phyloP scores from a whole-genome alignment of 306 rosid genomes.

The Astragalus glycyphyllos region DNA sequence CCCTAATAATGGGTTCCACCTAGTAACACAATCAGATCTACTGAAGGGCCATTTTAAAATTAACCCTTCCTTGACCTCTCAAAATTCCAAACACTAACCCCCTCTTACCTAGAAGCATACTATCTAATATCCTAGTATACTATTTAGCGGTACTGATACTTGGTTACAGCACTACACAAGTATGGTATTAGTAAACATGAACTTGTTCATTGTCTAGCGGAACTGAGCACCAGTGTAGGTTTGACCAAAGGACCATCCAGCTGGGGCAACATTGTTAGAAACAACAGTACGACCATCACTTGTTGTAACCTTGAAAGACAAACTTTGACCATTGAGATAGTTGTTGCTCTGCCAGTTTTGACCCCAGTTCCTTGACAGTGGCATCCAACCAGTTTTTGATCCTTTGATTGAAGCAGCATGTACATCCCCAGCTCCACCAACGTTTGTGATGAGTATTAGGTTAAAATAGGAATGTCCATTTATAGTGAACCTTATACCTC shows the following conservation, averaged over 20 bases:
- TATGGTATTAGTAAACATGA: not conserved
- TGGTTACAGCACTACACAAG: slow-evolving; percentile 1
- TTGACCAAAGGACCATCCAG: slow-evolving; percentile 93
- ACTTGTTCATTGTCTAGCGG: slow-evolving; percentile 46
- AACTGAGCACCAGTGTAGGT: slow-evolving; percentile 86
- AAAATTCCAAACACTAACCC: slow-evolving; percentile 48
- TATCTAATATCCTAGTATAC: slow-evolving; percentile 80
- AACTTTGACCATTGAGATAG: slow-evolving; percentile 83
- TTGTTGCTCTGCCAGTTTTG: slow-evolving; percentile 97
- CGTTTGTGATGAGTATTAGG: slow-evolving; percentile 87
- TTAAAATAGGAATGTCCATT: slow-evolving; percentile 97
- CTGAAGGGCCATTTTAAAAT: slow-evolving; percentile 68
- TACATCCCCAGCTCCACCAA: slow-evolving; percentile 97
- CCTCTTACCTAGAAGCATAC: slow-evolving; percentile 55
- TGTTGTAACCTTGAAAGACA: slow-evolving; percentile 87
- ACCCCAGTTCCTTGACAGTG: slow-evolving; percentile 97
- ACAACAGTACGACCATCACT: slow-evolving; percentile 78
- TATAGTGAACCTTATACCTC: slow-evolving; percentile 89
- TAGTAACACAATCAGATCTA: slow-evolving; percentile 28
- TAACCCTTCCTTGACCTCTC: slow-evolving; percentile 55
- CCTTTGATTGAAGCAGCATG: slow-evolving; percentile 78
- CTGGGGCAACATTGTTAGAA: slow-evolving; percentile 75
- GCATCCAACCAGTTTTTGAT: slow-evolving; percentile 77
- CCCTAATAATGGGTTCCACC: slow-evolving; percentile 27
- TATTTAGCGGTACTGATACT: slow-evolving; percentile 42